Base-by-base conservation (phyloP, 176 grass and related monocot genomes). In the Avena sativa region DNA sequence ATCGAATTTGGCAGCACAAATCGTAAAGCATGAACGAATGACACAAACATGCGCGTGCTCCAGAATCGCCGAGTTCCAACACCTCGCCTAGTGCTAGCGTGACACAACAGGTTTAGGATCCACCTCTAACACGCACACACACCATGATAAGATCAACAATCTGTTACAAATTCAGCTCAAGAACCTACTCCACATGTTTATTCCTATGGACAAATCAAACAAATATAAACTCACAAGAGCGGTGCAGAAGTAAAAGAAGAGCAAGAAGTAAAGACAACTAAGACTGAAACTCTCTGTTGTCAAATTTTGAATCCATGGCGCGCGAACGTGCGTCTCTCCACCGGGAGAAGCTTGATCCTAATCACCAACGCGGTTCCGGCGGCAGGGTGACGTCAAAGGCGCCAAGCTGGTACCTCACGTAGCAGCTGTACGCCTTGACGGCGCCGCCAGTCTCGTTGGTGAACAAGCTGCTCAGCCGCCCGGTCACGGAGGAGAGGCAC, bases 361-460 rank as follows among this genome's bases (percentile, higher is more conserved):
- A 20, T 57, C 55, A 57, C 55, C 55, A 57, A 57, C 7, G 58
- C n/a, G n/a, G 58, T 23, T 61, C 0, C 40, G 57, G 56, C 17
- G 73, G 40, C 0, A 84, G 8, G 4, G 52, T 88, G 74, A 88
- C 28, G 55, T 26, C n/a, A 7, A 90, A 12, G 15, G 23, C 0
- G 1, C 12, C 7, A 0, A 77, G 4, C 61, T 52, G 8, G 28
- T 69, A 92, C 15, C 26, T 15, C 6, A 87, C 11, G 46, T 71
- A 85, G 88, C 88, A 93, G 61, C 73, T 90, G 73, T 38, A 61
- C n/a, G 36, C 83, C 79, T 74, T 63, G 17, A 63, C 21, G 50
- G 3, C 4, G 10, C 65, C 74, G 3, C 51, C 20, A 9, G 63
- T 71, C 50, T 38, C 9, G 11, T 68, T 83, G 2, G 2, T 0